Evolutionary conservation across 2,329 filamentous ascomycete species (phyloP), one percentile per base, ranked within the genome.

Genomic region (Gliomastix tumulicola): DNA sequence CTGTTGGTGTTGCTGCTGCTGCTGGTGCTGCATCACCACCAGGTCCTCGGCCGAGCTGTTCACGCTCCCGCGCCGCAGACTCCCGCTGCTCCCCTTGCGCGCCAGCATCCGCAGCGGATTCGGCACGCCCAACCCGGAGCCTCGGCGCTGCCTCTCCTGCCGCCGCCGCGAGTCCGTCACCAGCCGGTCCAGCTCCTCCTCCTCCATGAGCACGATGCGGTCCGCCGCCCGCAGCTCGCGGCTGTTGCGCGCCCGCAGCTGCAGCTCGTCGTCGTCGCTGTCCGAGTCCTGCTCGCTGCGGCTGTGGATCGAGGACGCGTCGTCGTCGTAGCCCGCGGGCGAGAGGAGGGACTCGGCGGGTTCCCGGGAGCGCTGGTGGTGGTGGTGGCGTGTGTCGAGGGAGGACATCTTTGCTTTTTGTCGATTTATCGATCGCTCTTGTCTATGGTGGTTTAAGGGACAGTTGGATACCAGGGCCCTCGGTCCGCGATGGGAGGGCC

Each of bases 221-320:
- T 88, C 84, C 57, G 84, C 78, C 23, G 76, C 74, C 25, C 78
- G 74, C 38, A 88, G 67, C 55, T 88, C 84, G 38, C 74, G 66
- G 51, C 80, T 85, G 44, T 79, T 84, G 33, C 82, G 74, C 22
- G 79, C 79, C 8, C 73, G 74, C 40, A 71, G 66, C 43, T 84
- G 63, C 36, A 85, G 68, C 49, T 84, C 69, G 55, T 88, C 82
- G 56, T 88, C 83, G 46, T 87, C 82, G 59, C 79, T 84, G 53
- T 88, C 83, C 39, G 78, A 82, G 52, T 87, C 82, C 55, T 86
- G 82, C 50, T 84, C 82, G 62, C 74, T 79, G 43, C 74, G 74
- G 49, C 71, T 79, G 49, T 79, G 74, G 30, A 86, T 61, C 7
- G 81, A 84, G 11, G 74, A 64, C 36, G 78, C 79, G 56, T 87